Evolutionary conservation across 495 filamentous ascomycete species (phyloP).

Genomic region (Talaromyces liani): DNA sequence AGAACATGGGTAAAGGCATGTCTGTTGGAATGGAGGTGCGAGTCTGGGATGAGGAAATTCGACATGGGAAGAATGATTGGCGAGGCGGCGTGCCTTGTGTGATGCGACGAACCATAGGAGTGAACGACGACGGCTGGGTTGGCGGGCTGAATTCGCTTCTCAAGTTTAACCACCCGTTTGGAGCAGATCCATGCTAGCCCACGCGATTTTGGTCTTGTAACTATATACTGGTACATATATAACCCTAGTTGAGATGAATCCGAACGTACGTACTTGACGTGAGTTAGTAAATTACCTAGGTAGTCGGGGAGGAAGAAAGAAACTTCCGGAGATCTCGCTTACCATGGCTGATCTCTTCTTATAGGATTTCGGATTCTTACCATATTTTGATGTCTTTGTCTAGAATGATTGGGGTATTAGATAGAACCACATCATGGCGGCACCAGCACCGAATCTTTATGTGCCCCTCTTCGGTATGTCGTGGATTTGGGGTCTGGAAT

Average conservation of each 20-base stretch:
- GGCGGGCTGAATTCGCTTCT: conserved; percentile 88
- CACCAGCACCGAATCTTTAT: not conserved
- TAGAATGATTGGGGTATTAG: too few species aligned
- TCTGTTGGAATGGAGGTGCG: conserved; percentile 79
- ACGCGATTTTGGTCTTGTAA: conserved; percentile 11
- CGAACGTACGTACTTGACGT: not conserved
- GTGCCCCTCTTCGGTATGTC: not conserved
- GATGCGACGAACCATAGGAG: conserved; percentile 42
- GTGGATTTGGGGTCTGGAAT: not conserved
- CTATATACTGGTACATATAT: conserved; percentile 7
- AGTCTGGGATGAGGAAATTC: conserved; percentile 73
- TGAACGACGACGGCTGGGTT: conserved; percentile 82
- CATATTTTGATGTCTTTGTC: too few species aligned
- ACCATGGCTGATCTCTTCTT: not conserved
- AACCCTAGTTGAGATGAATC: not conserved
- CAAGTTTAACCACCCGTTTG: conserved; percentile 98
- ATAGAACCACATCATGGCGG: not conserved
- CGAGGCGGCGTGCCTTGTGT: conserved; percentile 52
- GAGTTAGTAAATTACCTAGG: not conserved
- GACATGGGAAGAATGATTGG: conserved; percentile 57
- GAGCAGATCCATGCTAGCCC: conserved; percentile 48
- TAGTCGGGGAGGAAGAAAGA: not conserved
- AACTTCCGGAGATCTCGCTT: not conserved
- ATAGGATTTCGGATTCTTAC: too few species aligned
- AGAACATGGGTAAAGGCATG: conserved; percentile 60